Base-by-base conservation (phyloP, 805 yeast genomes). In the Candida xyloterini region DNA sequence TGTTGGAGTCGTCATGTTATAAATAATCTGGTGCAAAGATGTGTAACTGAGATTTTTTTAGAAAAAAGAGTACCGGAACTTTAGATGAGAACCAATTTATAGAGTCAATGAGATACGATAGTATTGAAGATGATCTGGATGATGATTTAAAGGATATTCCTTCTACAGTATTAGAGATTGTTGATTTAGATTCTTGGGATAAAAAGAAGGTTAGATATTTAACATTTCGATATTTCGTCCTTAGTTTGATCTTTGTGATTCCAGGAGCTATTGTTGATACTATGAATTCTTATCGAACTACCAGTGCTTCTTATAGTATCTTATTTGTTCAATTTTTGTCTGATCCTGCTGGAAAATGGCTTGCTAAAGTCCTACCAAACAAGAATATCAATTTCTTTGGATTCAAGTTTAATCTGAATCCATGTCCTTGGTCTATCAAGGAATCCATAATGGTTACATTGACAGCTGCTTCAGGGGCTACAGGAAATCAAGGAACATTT, bases 1-100 rank as follows among this genome's bases (percentile, higher is more conserved):
- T 7, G 75, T 93, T 25, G 99, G 97, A 48, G 91, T 86, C 16
- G 95, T 93, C 7, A 75, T 93, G 79, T 72, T 91, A 30, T 89
- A 59, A 52, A 22, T 25, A 18, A 27, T 30, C 34, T 15, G 35
- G 40, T 37, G 40, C 27, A 37, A 9, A 23, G 40, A 25, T 37
- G 40, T 37, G 6, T 18, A 18, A 18, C 20, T 4, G 20, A 18
- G 20, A 18, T 18, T 18, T 11, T 24, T 20, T 14, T 11, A 20
- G 15, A 16, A 15, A 11, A 8, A 10, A 7, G 15, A 14, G n/a
- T n/a, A n/a, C n/a, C 24, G 24, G 25, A 33, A 24, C 10, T n/a
- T 22, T 27, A 5, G 18, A 26, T 25, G 27, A 18, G 16, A 26
- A 34, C 5, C 26, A 26, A 38, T 15, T 10, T 38, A 21, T 14